These are phyloP conservation scores for Suillus brevipes DNA, from an alignment of 768 basidiomycete genomes.

Conservation along the genomic window DNA sequence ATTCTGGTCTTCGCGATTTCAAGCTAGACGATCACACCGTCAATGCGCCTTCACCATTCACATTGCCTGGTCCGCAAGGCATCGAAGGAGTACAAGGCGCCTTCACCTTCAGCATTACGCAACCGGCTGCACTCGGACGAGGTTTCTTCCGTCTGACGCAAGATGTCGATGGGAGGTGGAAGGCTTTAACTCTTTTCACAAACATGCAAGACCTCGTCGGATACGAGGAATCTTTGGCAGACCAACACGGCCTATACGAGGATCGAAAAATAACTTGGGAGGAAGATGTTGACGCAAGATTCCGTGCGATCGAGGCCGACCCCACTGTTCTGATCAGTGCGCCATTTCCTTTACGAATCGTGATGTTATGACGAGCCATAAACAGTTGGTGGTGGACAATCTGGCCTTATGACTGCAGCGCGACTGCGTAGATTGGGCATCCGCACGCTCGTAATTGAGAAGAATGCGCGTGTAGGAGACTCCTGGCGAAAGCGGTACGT, in stretches of 20 bases:
- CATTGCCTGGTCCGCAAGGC: constrained; percentile 68
- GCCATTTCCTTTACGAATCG: constrained; percentile 20
- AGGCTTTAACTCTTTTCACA: constrained; percentile 55
- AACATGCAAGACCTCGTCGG: constrained; percentile 54
- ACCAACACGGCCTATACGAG: constrained; percentile 10
- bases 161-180: constrained; percentile 51
- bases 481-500: constrained; percentile 53
- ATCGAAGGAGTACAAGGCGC: neutral
- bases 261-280: neutral
- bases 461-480: constrained; percentile 48
- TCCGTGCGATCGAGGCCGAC: constrained; percentile 2
- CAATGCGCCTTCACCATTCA: constrained; percentile 77
- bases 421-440: constrained; percentile 56
- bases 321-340: constrained; percentile 38
- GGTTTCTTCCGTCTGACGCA: neutral
- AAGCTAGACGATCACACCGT: constrained; percentile 47
- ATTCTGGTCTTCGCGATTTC: neutral
- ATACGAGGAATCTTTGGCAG: constrained; percentile 44
- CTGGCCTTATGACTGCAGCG: constrained; percentile 59
- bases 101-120: constrained; percentile 61
- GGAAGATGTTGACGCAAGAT: neutral
- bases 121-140: constrained; percentile 59
- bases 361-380: neutral
- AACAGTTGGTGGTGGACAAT: constrained; percentile 59
- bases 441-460: constrained; percentile 50